These are phyloP conservation scores for Boletus subcaerulescens DNA, from an alignment of 768 basidiomycete genomes.

Conservation along the genomic window DNA sequence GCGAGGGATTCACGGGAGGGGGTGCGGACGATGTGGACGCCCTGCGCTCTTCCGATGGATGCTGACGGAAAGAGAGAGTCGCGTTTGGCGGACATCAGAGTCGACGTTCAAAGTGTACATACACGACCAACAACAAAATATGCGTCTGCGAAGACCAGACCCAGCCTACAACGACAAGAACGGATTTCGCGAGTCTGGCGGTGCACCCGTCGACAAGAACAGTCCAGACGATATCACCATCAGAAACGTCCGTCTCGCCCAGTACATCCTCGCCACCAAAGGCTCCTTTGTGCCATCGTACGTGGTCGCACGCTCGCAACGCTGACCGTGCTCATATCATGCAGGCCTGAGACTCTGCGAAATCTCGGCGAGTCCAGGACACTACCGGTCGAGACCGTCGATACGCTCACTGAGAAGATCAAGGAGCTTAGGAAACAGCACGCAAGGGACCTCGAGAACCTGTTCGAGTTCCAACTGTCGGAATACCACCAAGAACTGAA, in stretches of 20 bases:
- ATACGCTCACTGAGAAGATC: constrained; percentile 28
- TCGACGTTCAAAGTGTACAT: constrained; percentile 1
- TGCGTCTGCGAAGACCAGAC: constrained; percentile 13
- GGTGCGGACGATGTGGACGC: constrained; percentile 37
- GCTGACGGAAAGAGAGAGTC: not conserved
- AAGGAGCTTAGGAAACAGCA: constrained; percentile 30
- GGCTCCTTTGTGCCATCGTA: constrained; percentile 41
- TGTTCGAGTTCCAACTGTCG: constrained; percentile 29
- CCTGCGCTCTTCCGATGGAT: not conserved
- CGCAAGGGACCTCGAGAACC: constrained; percentile 27
- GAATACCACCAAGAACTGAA: constrained; percentile 34
- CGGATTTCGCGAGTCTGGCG: constrained; percentile 23
- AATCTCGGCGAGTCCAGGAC: constrained; percentile 18
- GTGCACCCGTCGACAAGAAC: constrained; percentile 6
- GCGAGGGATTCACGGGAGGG: constrained; percentile 53
- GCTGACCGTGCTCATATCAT: not conserved
- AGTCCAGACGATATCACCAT: constrained; percentile 25
- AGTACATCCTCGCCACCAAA: constrained; percentile 41
- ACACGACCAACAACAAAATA: too few relatives aligned
- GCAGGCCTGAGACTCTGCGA: constrained; percentile 21
- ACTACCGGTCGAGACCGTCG: constrained; percentile 23
- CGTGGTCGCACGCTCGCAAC: constrained; percentile 1
- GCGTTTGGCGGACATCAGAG: constrained; percentile 32
- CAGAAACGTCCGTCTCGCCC: constrained; percentile 35
- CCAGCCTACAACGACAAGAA: constrained; percentile 12